phyloP scores from a whole-genome alignment of 257 asterid species.

The Nicotiana sylvestris region DNA sequence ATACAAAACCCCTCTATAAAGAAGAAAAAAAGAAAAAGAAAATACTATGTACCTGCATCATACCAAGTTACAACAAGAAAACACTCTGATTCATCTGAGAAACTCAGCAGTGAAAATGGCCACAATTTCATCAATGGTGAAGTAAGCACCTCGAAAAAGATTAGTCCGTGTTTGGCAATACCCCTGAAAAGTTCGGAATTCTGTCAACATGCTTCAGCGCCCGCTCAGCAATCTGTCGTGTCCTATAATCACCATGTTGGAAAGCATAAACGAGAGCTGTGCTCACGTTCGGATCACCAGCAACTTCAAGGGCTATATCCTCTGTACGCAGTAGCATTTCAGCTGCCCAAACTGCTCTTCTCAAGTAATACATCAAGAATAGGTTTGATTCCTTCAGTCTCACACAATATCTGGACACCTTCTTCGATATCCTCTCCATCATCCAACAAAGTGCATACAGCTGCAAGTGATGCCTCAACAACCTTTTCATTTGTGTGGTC shows the following conservation, averaged over 20 bases:
- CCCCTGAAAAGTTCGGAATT: slow-evolving; percentile 84
- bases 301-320: slow-evolving; percentile 57
- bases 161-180: slow-evolving; percentile 53
- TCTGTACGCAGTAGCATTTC: slow-evolving; percentile 69
- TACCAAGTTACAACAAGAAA: background rate
- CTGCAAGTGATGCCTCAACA: slow-evolving; percentile 89
- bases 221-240: slow-evolving; percentile 86
- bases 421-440: slow-evolving; percentile 18
- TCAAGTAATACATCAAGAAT: slow-evolving; percentile 69
- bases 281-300: slow-evolving; percentile 68
- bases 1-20: slow-evolving; percentile 20
- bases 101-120: background rate
- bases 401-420: slow-evolving; percentile 31
- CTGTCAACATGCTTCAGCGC: slow-evolving; percentile 79
- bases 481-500: slow-evolving; percentile 82
- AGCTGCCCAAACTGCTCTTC: slow-evolving; percentile 83
- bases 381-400: slow-evolving; percentile 66
- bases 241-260: slow-evolving; percentile 77
- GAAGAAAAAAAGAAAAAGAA: background rate
- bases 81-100: background rate
- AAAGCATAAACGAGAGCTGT: slow-evolving; percentile 91
- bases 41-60: slow-evolving; percentile 37
- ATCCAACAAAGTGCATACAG: slow-evolving; percentile 69
- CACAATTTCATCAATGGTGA: slow-evolving; percentile 8
- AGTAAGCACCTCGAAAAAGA: slow-evolving; percentile 4